Conservation (phyloP, 2,329 filamentous ascomycete species). For the Fusarium euwallaceae region DNA sequence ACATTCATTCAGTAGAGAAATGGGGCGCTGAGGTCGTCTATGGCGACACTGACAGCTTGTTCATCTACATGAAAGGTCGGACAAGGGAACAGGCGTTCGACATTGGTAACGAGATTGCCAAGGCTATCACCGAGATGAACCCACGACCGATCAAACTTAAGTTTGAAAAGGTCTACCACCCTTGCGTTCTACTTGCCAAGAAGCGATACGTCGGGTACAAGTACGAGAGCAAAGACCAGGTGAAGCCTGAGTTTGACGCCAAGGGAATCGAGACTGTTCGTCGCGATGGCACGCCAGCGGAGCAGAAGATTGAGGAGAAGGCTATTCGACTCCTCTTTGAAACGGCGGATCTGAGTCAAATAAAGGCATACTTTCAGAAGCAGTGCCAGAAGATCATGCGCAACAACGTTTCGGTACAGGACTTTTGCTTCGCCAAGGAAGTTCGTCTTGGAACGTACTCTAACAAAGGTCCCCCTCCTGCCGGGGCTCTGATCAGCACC, state of each 20-base stretch:
- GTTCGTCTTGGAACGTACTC: constrained; percentile 89
- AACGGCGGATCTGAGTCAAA: constrained; percentile 87
- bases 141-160: constrained; percentile 94
- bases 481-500: constrained; percentile 89
- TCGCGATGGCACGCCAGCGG: constrained; percentile 91
- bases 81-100: constrained; percentile 90
- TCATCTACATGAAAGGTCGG: constrained; percentile 88
- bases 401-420: constrained; percentile 88
- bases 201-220: constrained; percentile 99
- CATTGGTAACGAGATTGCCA: constrained; percentile 92
- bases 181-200: constrained; percentile 93
- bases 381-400: constrained; percentile 95
- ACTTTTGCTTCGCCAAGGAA: constrained; percentile 96
- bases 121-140: constrained; percentile 88
- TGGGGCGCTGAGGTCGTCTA: constrained; percentile 99
- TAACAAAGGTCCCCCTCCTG: constrained; percentile 82
- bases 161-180: constrained; percentile 98
- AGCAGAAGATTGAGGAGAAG: constrained; percentile 97
- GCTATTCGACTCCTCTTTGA: constrained; percentile 90
- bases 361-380: constrained; percentile 89
- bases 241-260: constrained; percentile 90
- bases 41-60: constrained; percentile 96
- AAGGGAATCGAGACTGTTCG: constrained; percentile 99
- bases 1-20: constrained; percentile 87
- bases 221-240: constrained; percentile 84